Percentiles rank a stretch among this genome's conserved stretches.
phyloP scores from a whole-genome alignment of 2,329 filamentous ascomycete genomes.

The Phialophora tarda region DNA sequence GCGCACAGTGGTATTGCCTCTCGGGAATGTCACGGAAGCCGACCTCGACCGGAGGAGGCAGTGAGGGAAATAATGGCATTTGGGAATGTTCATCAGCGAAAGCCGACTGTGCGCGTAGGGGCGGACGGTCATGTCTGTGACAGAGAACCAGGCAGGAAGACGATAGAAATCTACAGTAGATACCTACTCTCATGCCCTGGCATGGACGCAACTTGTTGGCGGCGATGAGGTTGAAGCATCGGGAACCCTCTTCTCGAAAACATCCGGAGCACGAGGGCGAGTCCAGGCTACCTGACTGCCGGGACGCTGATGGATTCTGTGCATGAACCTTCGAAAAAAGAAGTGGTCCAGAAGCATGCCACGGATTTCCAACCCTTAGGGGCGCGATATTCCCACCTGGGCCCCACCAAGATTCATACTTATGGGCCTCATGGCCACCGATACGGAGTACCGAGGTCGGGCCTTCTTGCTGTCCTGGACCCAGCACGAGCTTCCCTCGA shows the following conservation, averaged over 20 bases:
- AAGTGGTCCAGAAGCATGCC: slow-evolving; percentile 24
- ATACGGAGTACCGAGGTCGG: slow-evolving; percentile 8
- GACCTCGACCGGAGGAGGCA: neutral
- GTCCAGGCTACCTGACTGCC: slow-evolving; percentile 4
- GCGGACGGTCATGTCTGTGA: neutral
- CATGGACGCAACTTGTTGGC: neutral
- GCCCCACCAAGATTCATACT: slow-evolving; percentile 3
- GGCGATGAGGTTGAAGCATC: neutral
- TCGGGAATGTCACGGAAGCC: slow-evolving; percentile 12
- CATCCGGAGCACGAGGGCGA: slow-evolving; percentile 5
- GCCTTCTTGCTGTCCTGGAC: neutral
- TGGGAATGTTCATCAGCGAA: neutral
- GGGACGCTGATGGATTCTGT: slow-evolving; percentile 15
- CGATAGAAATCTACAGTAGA: neutral
- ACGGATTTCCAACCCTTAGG: slow-evolving; percentile 12
- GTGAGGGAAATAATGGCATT: slow-evolving; percentile 10
- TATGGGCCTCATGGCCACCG: slow-evolving; percentile 13
- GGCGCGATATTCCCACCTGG: slow-evolving; percentile 3
- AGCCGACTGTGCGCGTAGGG: neutral
- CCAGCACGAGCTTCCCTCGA: neutral
- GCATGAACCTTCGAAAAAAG: slow-evolving; percentile 19
- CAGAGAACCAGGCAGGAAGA: neutral
- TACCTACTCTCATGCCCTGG: neutral
- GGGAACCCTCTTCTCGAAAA: neutral
- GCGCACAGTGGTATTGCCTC: slow-evolving; percentile 9